Percentiles rank a stretch among this genome's conserved stretches.
These are phyloP conservation scores for Ananas comosus DNA, from an alignment of 176 grass and related monocot species.

Conservation along the genomic window DNA sequence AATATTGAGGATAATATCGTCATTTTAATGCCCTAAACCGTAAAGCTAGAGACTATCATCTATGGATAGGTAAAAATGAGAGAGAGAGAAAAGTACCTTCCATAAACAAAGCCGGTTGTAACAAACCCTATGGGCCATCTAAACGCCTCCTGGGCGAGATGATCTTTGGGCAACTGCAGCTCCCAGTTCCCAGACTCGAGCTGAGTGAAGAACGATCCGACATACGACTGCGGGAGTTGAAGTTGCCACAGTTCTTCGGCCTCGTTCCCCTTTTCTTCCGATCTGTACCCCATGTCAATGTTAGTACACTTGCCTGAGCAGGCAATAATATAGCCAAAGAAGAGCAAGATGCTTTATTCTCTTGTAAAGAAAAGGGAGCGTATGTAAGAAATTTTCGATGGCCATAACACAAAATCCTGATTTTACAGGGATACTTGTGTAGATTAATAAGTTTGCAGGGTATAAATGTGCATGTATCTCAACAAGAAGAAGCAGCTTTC, in stretches of 20 bases:
- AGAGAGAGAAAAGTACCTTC: conserved; percentile 31
- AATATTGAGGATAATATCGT: too few species aligned
- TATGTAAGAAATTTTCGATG: too few species aligned
- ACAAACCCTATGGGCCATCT: conserved; percentile 86
- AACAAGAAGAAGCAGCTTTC: not conserved
- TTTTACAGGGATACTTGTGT: too few species aligned
- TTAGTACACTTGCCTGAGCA: conserved; percentile 9
- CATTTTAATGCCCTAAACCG: too few species aligned
- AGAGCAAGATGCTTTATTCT: too few species aligned
- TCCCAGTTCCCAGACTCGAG: conserved; percentile 33
- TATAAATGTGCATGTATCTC: not conserved
- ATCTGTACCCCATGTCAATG: conserved; percentile 35
- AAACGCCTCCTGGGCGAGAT: conserved; percentile 15
- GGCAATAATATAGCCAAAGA: not conserved
- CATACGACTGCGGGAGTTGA: conserved; percentile 54
- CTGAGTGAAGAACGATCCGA: conserved; percentile 57
- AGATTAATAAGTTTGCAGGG: too few species aligned
- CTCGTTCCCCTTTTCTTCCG: conserved; percentile 44
- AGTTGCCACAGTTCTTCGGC: conserved; percentile 54
- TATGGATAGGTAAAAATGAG: too few species aligned
- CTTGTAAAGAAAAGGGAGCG: too few species aligned
- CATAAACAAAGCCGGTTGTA: conserved; percentile 51
- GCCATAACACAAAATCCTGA: too few species aligned
- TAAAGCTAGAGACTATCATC: too few species aligned
- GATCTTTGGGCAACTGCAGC: conserved; percentile 41